Evolutionary conservation across 805 yeast genomes (phyloP).

Genomic region (Starmera quercuum): DNA sequence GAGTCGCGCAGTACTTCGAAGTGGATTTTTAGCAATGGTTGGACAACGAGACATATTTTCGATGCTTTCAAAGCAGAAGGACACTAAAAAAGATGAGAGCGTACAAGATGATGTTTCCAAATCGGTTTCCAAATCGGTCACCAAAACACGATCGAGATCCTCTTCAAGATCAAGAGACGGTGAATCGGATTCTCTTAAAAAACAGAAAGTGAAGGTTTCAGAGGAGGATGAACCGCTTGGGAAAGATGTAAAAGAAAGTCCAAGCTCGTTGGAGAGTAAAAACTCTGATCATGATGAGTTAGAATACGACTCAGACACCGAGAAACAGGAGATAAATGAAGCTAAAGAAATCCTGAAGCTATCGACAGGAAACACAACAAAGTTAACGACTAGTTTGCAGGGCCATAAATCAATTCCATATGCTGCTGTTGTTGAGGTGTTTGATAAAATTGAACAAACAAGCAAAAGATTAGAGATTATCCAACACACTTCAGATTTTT

Average conservation of each 20-base stretch:
- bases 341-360: slow-evolving; percentile 14
- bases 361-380: slow-evolving; percentile 6
- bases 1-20: slow-evolving; percentile 1
- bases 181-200: neutral
- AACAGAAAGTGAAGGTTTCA: neutral
- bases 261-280: no score
- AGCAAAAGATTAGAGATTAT: slow-evolving; percentile 80
- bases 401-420: slow-evolving; percentile 23
- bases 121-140: neutral
- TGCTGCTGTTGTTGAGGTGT: slow-evolving; percentile 45
- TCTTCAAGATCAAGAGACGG: neutral
- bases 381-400: slow-evolving; percentile 1
- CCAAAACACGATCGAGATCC: neutral
- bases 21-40: slow-evolving; percentile 13
- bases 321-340: slow-evolving; percentile 14
- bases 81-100: neutral
- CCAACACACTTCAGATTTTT: slow-evolving; percentile 66
- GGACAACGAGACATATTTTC: slow-evolving; percentile 17
- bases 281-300: slow-evolving; percentile 10
- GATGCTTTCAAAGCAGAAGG: slow-evolving; percentile 12
- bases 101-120: neutral
- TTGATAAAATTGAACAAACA: slow-evolving; percentile 72
- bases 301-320: slow-evolving; percentile 17
- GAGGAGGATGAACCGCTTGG: neutral
- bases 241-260: neutral